Conservation (phyloP, 768 basidiomycete genomes). For the Pisolithus orientalis region DNA sequence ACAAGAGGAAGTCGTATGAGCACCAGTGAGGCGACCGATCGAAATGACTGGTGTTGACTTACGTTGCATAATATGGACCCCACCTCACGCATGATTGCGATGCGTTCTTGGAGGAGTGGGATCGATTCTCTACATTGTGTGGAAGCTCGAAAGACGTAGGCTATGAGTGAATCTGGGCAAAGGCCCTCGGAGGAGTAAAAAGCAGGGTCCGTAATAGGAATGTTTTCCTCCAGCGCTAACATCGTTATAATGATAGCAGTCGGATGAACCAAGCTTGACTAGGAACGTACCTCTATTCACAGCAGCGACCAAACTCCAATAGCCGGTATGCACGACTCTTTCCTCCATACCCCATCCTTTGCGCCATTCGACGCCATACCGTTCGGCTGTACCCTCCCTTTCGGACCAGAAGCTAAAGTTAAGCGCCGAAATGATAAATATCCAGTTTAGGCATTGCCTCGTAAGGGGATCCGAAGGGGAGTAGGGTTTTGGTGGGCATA, state of each 20-base stretch:
- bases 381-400: slow-evolving; percentile 45
- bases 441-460: slow-evolving; percentile 67
- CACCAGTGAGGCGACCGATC: background rate
- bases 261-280: background rate
- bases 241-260: background rate
- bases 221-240: slow-evolving; percentile 66
- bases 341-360: slow-evolving; percentile 52
- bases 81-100: slow-evolving; percentile 72
- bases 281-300: slow-evolving; percentile 62
- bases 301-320: slow-evolving; percentile 83
- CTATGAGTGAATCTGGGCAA: slow-evolving; percentile 68
- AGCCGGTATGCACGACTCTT: slow-evolving; percentile 65
- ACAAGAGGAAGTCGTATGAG: background rate
- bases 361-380: slow-evolving; percentile 79
- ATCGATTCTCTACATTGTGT: slow-evolving; percentile 53
- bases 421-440: slow-evolving; percentile 79
- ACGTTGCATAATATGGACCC: slow-evolving; percentile 68
- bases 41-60: slow-evolving; percentile 17
- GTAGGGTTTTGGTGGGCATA: slow-evolving; percentile 64
- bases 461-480: slow-evolving; percentile 46
- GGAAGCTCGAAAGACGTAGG: slow-evolving; percentile 61
- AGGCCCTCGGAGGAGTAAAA: slow-evolving; percentile 69
- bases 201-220: slow-evolving; percentile 71
- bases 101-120: slow-evolving; percentile 66
- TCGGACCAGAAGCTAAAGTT: slow-evolving; percentile 93